Percentiles rank a stretch among this genome's conserved stretches.
phyloP scores from a whole-genome alignment of 495 filamentous ascomycete species.

The Aspergillus incahuasiensis region DNA sequence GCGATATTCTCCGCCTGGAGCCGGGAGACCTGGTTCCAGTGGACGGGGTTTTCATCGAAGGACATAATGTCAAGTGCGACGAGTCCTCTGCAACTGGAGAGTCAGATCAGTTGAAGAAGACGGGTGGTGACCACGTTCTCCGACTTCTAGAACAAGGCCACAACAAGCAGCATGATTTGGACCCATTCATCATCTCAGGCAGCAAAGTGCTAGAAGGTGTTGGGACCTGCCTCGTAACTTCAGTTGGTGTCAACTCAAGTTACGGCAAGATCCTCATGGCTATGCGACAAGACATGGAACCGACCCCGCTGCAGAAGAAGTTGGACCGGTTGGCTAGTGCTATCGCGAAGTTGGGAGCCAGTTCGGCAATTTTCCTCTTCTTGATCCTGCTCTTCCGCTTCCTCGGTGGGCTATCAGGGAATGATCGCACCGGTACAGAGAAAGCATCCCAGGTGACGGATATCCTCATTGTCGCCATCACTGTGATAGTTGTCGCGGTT shows the following conservation, averaged over 20 bases:
- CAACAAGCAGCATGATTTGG: conserved; percentile 58
- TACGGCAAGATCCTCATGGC: conserved; percentile 85
- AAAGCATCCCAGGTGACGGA: conserved; percentile 68
- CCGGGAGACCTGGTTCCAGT: conserved; percentile 83
- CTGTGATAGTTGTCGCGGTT: conserved; percentile 65
- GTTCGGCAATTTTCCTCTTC: conserved; percentile 3
- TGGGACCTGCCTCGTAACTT: conserved; percentile 74
- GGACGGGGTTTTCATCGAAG: conserved; percentile 70
- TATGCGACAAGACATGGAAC: conserved; percentile 75
- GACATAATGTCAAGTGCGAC: conserved; percentile 73
- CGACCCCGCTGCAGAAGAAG: conserved; percentile 61
- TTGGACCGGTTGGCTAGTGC: conserved; percentile 57
- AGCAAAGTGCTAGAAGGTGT: conserved; percentile 89
- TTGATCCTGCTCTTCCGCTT: conserved; percentile 1
- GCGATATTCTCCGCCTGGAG: conserved; percentile 78
- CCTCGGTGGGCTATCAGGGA: background rate
- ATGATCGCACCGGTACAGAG: conserved; percentile 45
- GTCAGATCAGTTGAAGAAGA: conserved; percentile 74
- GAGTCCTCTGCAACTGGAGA: conserved; percentile 83
- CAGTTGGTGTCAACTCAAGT: conserved; percentile 72
- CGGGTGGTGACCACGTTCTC: conserved; percentile 70
- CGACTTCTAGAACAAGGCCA: conserved; percentile 68
- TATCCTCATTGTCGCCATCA: conserved; percentile 66
- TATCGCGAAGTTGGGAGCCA: conserved; percentile 53
- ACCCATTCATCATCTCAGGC: conserved; percentile 92